Evolutionary conservation across 2,329 filamentous ascomycete genomes (phyloP), one percentile per base, ranked within the genome.

Genomic region (Lizonia empirigonia): DNA sequence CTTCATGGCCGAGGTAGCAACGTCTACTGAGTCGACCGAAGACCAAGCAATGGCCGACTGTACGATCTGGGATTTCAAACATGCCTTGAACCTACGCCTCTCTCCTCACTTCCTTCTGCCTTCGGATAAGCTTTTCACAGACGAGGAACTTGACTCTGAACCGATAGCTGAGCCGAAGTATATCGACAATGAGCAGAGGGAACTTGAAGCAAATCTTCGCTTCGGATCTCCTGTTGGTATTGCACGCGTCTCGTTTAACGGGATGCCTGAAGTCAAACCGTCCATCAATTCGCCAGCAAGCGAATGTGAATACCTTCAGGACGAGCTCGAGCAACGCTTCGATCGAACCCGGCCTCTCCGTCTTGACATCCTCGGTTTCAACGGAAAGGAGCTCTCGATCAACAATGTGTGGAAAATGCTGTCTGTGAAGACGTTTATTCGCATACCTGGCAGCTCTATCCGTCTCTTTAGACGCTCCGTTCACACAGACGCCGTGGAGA

Each of bases 401-500:
- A 47, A 44, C 2, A 55, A 78, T 47, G 58, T 74, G 1, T 76
- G 74, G 70, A 64, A 58, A 19, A 41, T 44, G 4, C 60, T 78
- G 34, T 42, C 55, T 7, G 62, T 58, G 27, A 59, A 51, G 24
- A 50, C 67, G 1, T 74, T 64, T 44, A 62, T 80, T 33, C 65
- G 58, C 4, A 67, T 80, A 16, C 76, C 76, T 0, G 73, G 73
- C 5, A 75, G 70, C 8, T 57, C 60, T 2, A 59, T 78, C 13
- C 55, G 69, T 1, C 68, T 80, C 7, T 62, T 64, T 10, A 79
- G 78, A 58, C 68, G 70, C 44, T 73, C 69, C 1, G 62, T 74
- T 8, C 59, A 58, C 27, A 48, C 44, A 9, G 32, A 50, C 15
- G 35, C 16, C 1, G 16, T 38, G 16, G 46, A 58, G 16, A 39